These are phyloP conservation scores for Fusarium zealandicum DNA, from an alignment of 2,329 filamentous ascomycete species.

Conservation along the genomic window DNA sequence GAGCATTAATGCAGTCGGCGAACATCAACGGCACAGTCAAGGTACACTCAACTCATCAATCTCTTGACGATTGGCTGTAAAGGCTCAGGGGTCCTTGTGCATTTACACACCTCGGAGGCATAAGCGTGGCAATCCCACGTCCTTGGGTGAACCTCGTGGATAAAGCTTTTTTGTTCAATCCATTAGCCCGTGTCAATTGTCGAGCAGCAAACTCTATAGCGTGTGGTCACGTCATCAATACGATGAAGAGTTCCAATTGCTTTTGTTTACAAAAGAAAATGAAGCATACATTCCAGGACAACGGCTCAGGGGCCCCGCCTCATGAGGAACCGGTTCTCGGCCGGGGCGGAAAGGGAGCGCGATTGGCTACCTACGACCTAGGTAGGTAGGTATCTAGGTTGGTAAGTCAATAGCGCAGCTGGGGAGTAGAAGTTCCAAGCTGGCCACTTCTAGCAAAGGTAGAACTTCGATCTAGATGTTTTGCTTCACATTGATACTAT, in stretches of 20 bases:
- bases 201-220: too few relatives aligned
- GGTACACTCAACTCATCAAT: too few relatives aligned
- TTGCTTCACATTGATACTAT: too few relatives aligned
- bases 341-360: constrained; percentile 17
- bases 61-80: too few relatives aligned
- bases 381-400: too few relatives aligned
- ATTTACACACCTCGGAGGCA: not conserved
- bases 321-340: constrained; percentile 18
- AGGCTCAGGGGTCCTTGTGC: too few relatives aligned
- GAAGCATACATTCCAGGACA: constrained; percentile 12
- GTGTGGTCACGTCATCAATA: too few relatives aligned
- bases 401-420: constrained; percentile 1
- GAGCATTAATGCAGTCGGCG: too few relatives aligned
- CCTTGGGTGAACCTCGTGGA: not conserved
- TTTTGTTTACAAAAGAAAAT: constrained; percentile 20
- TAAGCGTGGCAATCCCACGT: not conserved
- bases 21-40: too few relatives aligned
- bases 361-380: not conserved
- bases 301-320: constrained; percentile 19
- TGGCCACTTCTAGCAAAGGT: not conserved
- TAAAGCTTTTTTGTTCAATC: not conserved
- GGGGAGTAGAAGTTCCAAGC: constrained; percentile 8
- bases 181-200: too few relatives aligned
- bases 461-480: too few relatives aligned
- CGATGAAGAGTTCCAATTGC: too few relatives aligned